Conservation (phyloP, 2,329 filamentous ascomycete genomes). For the Ceratocystis eucalypticola region DNA sequence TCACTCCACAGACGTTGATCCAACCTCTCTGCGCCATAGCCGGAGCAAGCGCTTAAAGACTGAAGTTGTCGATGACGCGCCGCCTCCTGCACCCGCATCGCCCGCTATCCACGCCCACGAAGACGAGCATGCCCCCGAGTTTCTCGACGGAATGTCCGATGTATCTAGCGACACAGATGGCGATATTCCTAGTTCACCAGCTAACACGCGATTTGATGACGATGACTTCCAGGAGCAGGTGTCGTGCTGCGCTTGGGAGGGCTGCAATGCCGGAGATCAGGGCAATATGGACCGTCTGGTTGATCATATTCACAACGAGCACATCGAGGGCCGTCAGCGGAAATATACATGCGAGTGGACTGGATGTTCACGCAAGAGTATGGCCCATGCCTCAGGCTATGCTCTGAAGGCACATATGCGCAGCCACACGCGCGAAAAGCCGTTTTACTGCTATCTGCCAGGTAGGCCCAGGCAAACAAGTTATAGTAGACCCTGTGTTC, state of each 20-base stretch:
- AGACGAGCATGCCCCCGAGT: constrained; percentile 36
- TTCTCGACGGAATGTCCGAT: constrained; percentile 49
- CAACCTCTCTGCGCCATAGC: constrained; percentile 24
- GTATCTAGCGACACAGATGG: constrained; percentile 86
- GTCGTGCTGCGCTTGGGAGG: constrained; percentile 65
- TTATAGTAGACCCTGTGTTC: no score
- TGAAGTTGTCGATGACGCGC: constrained; percentile 33
- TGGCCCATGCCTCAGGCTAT: constrained; percentile 88
- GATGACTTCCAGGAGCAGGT: constrained; percentile 67
- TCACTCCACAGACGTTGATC: not conserved
- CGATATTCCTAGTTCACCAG: constrained; percentile 60
- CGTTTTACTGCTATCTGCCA: constrained; percentile 89
- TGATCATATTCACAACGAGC: constrained; percentile 77
- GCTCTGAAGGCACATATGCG: constrained; percentile 94
- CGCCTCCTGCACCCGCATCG: constrained; percentile 30
- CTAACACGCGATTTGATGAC: constrained; percentile 54
- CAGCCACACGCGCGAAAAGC: constrained; percentile 95
- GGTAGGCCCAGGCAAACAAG: constrained; percentile 39
- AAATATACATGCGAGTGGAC: constrained; percentile 98
- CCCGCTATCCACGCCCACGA: constrained; percentile 24
- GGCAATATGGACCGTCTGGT: constrained; percentile 72
- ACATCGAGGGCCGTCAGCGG: constrained; percentile 86
- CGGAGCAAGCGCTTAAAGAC: constrained; percentile 34
- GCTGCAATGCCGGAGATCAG: constrained; percentile 56
- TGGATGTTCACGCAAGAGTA: constrained; percentile 75